Conservation (phyloP, 371 early-diverging fungal species). For the Syncephalastrum racemosum region DNA sequence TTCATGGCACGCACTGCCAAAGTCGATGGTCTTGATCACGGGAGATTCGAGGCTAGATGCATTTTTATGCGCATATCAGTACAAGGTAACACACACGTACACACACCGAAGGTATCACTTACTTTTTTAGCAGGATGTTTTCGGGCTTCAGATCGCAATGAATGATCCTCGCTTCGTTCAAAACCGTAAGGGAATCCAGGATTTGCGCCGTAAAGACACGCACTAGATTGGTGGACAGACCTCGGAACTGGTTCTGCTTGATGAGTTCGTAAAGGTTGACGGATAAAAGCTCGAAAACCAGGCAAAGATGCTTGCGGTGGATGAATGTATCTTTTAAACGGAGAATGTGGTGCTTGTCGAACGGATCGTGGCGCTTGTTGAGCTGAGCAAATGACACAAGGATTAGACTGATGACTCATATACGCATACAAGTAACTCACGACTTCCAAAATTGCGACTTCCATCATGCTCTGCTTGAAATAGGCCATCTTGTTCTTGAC, state of each 20-base stretch:
- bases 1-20: conserved; percentile 97
- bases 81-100: neutral
- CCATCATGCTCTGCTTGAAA: conserved; percentile 94
- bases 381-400: conserved; percentile 42
- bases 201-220: conserved; percentile 84
- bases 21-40: conserved; percentile 98
- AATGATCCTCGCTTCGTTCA: conserved; percentile 88
- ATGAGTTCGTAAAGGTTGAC: conserved; percentile 97
- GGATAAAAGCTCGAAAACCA: conserved; percentile 94
- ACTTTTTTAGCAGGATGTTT: conserved; percentile 90
- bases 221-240: conserved; percentile 86
- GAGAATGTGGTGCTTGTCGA: conserved; percentile 84
- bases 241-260: conserved; percentile 95
- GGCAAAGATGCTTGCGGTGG: conserved; percentile 90
- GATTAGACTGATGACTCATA: neutral
- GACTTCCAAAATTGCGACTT: conserved; percentile 86
- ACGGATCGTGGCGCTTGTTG: conserved; percentile 77
- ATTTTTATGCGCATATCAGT: neutral
- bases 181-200: conserved; percentile 80
- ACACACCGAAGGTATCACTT: conserved; percentile 9
- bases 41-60: conserved; percentile 71
- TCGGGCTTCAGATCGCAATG: conserved; percentile 99
- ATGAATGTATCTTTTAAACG: conserved; percentile 91
- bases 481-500: conserved; percentile 94
- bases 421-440: conserved; percentile 27